Evolutionary conservation across 768 basidiomycete species (phyloP), one percentile per base, ranked within the genome.

Genomic region (Kondoa malvinella): DNA sequence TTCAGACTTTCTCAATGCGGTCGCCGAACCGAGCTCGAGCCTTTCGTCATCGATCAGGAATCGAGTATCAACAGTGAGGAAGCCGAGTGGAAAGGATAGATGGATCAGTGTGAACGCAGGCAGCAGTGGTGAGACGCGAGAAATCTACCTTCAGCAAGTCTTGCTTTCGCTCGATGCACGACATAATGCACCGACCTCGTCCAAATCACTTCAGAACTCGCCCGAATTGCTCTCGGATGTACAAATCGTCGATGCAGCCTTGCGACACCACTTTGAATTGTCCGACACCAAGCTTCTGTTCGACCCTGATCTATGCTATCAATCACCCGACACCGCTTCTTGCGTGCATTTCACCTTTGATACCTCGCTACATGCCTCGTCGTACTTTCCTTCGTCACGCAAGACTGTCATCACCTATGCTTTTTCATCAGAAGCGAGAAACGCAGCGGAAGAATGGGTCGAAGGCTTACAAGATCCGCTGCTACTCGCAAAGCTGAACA

Each of bases 91-190:
- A 8, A 8, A 50, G 40, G 8, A 27, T 8, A 63, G 33, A 33
- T 63, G 61, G 61, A 32, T 63, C 16, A 29, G 61, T 21, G 61
- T 63, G 30, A 33, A 33, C 32, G 32, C 27, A 27, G 61, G 29
- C 27, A 31, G 17, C 12, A 3, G n/a, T 3, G 14, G 15, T 16
- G 27, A 3, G 72, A 79, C 26, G 78, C 79, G 21, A 40, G 68
- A 69, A 29, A 75, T 89, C 26, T 85, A 91, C 72, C 76, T 92
- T 33, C 87, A 91, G 78, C 88, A 87, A 74, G 73, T 92, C 58
- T 78, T 86, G 14, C 82, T 88, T 71, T 80, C 81, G 8, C 78
- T 83, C 29, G 82, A 85, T 61, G 57, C 71, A 57, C 66, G 57
- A 67, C 66, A 4, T 30, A 30, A 33, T 30, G 26, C 32, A 63